These are phyloP conservation scores for Agaricus sinodeliciosus DNA, from an alignment of 768 basidiomycete genomes.

Conservation along the genomic window DNA sequence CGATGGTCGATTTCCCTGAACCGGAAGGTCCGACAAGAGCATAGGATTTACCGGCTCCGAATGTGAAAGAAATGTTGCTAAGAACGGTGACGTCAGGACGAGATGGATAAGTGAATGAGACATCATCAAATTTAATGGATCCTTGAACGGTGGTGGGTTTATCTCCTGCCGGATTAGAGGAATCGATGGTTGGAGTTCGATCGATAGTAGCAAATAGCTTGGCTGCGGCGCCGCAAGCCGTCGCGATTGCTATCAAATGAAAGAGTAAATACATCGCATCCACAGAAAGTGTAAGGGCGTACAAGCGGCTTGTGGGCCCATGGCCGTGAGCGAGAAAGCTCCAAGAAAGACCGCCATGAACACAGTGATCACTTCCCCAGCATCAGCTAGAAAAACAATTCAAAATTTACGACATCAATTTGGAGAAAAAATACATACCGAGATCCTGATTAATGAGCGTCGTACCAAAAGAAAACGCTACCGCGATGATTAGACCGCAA, in stretches of 20 bases:
- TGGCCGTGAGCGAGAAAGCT: conserved; percentile 68
- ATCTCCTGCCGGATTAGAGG: conserved; percentile 48
- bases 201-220: conserved; percentile 80
- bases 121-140: conserved; percentile 57
- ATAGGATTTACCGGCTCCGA: conserved; percentile 63
- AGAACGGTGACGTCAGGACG: conserved; percentile 65
- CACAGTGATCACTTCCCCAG: conserved; percentile 70
- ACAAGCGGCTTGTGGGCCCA: conserved; percentile 77
- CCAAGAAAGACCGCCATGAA: conserved; percentile 73
- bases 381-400: conserved; percentile 29
- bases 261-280: conserved; percentile 28
- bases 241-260: conserved; percentile 35
- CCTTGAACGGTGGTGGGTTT: conserved; percentile 59
- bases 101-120: conserved; percentile 74
- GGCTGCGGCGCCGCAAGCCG: conserved; percentile 71
- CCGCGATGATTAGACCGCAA: background rate
- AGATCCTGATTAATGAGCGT: conserved; percentile 56
- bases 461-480: conserved; percentile 77
- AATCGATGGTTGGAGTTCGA: conserved; percentile 73
- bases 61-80: conserved; percentile 48
- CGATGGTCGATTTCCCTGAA: conserved; percentile 60
- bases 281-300: conserved; percentile 33
- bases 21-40: conserved; percentile 67
- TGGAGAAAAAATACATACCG: conserved; percentile 25
- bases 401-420: background rate